phyloP scores from a whole-genome alignment of 768 basidiomycete genomes.

The Fomitopsis pulvina region DNA sequence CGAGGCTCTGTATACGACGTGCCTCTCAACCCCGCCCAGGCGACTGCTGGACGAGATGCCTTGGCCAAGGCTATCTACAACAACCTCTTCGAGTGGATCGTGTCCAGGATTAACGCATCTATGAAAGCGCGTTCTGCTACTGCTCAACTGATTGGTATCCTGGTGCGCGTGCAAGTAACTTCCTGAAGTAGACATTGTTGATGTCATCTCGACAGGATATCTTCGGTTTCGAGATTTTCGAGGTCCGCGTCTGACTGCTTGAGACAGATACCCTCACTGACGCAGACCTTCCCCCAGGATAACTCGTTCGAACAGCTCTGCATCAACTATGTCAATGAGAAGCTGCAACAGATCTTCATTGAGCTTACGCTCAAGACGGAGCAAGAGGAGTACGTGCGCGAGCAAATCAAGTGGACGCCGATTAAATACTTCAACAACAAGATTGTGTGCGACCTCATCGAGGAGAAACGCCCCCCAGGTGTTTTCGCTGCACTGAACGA shows the following conservation, averaged over 20 bases:
- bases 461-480: constrained; percentile 92
- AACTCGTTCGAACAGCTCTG: constrained; percentile 97
- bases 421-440: constrained; percentile 99
- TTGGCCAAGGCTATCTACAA: constrained; percentile 95
- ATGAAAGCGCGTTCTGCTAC: constrained; percentile 81
- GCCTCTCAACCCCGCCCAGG: constrained; percentile 89
- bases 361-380: constrained; percentile 98
- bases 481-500: constrained; percentile 98
- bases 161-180: constrained; percentile 41
- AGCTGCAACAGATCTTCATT: constrained; percentile 98
- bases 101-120: constrained; percentile 89
- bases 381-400: constrained; percentile 97
- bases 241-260: constrained; percentile 37
- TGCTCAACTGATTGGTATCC: constrained; percentile 85
- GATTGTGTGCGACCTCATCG: constrained; percentile 96
- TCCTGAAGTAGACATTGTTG: background rate
- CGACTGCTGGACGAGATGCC: constrained; percentile 82
- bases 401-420: constrained; percentile 98
- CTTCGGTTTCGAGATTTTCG: constrained; percentile 98
- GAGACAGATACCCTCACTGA: background rate
- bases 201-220: constrained; percentile 59
- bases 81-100: constrained; percentile 99
- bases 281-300: constrained; percentile 42
- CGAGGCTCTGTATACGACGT: constrained; percentile 97
- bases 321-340: constrained; percentile 99